Evolutionary conservation across 257 asterid genomes (phyloP), one percentile per base, ranked within the genome.

Genomic region (Agastache rugosa): DNA sequence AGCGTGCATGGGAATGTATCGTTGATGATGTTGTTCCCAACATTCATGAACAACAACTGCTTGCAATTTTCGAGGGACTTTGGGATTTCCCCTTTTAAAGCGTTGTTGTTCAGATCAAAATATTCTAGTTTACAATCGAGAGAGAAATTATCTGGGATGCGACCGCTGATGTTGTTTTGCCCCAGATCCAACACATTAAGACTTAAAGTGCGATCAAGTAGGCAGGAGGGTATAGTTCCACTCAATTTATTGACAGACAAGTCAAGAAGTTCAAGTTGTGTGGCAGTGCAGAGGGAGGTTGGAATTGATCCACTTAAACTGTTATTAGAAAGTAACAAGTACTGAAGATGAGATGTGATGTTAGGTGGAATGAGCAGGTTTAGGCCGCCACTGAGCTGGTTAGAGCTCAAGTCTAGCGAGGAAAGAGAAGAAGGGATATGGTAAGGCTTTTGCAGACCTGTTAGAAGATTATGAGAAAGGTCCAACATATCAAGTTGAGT

Each of bases 11-110:
- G 85, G 54, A 78, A 78, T 0, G 31, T 47, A 37, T 67, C 85
- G n/a, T 19, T 25, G 5, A 88, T 58, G 16, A 10, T 64, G 79
- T 86, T 88, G 72, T 71, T 69, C 23, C 90, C 89, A 14, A 86
- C 63, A 35, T 84, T 88, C 59, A 86, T 3, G 17, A 82, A 79
- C 67, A 68, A 77, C 44, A 86, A n/a, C 11, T 12, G n/a, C 11
- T 65, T 70, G 84, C 90, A 88, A 27, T 79, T 81, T 41, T 60
- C 45, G 39, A 81, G 67, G 25, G 83, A 73, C n/a, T 3, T 14
- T 2, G 86, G 86, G 29, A 84, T 23, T 3, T 14, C 50, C 25
- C 88, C 88, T 10, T 39, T 20, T 23, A 84, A 66, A 11, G 0
- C 17, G 8, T n/a, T 63, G n/a, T 17, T 34, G 48, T n/a, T 35